A percentile compares a stretch with the other conserved stretches of the same genome.
These are phyloP conservation scores for Rhodotorula kratochvilovae DNA, from an alignment of 768 basidiomycete species.

Conservation along the genomic window DNA sequence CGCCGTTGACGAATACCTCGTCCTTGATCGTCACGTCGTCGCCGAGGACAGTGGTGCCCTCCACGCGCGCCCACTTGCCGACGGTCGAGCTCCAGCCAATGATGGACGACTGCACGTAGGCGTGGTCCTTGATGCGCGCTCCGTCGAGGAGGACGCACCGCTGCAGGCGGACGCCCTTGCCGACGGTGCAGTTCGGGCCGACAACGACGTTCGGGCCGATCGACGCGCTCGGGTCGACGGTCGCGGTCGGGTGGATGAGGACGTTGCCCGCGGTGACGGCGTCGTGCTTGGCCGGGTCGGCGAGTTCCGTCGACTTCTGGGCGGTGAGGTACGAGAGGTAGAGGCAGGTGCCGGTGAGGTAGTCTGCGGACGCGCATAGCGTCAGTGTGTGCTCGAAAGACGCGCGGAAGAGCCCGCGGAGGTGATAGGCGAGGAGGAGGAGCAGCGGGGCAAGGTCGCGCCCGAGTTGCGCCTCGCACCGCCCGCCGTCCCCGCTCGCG, in stretches of 20 bases:
- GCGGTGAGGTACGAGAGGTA: constrained; percentile 52
- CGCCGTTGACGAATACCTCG: constrained; percentile 52
- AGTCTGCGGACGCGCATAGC: constrained; percentile 7
- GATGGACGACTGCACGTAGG: constrained; percentile 53
- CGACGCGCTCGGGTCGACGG: constrained; percentile 48
- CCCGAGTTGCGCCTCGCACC: no score
- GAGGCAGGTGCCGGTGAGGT: constrained; percentile 50
- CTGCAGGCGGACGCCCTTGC: constrained; percentile 51
- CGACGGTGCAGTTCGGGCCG: constrained; percentile 52
- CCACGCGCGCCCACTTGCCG: constrained; percentile 28
- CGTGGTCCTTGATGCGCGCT: constrained; percentile 52
- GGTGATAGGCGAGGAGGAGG: no score
- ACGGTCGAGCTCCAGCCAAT: constrained; percentile 48
- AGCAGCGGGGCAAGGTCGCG: background rate
- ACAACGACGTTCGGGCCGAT: constrained; percentile 54
- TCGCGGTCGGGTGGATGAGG: constrained; percentile 51
- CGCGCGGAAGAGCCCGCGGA: no score
- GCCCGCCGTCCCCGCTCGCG: background rate
- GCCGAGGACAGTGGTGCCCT: constrained; percentile 50
- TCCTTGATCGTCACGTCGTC: constrained; percentile 54
- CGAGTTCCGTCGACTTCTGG: constrained; percentile 41
- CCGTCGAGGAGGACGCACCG: constrained; percentile 53
- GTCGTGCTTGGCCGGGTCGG: constrained; percentile 50
- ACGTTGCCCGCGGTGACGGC: constrained; percentile 53
- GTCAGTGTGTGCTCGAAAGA: background rate